Evolutionary conservation across 2,329 filamentous ascomycete species (phyloP).

Genomic region (Apiospora kogelbergensis): DNA sequence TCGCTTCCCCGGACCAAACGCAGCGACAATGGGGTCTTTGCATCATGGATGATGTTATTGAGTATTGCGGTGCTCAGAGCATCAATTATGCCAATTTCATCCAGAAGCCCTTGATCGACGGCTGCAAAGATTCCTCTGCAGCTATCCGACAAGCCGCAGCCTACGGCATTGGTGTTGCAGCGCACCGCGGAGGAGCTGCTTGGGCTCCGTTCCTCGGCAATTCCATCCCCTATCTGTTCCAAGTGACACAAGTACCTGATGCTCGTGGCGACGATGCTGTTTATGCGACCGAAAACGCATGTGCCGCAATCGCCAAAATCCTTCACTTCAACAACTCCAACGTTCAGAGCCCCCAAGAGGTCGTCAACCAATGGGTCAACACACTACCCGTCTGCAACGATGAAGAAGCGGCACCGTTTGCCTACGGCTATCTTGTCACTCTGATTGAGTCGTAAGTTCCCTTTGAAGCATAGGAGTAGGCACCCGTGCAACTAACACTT

Average conservation of each 20-base stretch:
- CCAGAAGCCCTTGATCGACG: slow-evolving; percentile 80
- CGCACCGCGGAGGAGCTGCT: slow-evolving; percentile 81
- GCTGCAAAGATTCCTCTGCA: slow-evolving; percentile 81
- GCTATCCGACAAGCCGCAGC: slow-evolving; percentile 94
- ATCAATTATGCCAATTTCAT: slow-evolving; percentile 86
- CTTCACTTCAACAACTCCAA: slow-evolving; percentile 83
- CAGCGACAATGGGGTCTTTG: slow-evolving; percentile 99
- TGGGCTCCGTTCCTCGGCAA: slow-evolving; percentile 88
- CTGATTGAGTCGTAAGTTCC: slow-evolving; percentile 87
- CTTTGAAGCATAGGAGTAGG: neutral
- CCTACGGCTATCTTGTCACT: slow-evolving; percentile 87
- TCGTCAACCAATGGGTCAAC: slow-evolving; percentile 84
- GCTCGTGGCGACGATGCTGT: slow-evolving; percentile 89
- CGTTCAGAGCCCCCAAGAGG: slow-evolving; percentile 72
- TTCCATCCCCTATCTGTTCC: slow-evolving; percentile 79
- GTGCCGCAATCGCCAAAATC: slow-evolving; percentile 94
- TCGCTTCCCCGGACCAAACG: slow-evolving; percentile 78
- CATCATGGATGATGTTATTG: slow-evolving; percentile 96
- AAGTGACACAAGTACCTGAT: slow-evolving; percentile 77
- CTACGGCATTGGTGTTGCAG: slow-evolving; percentile 89
- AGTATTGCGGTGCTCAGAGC: slow-evolving; percentile 90
- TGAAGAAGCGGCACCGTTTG: slow-evolving; percentile 95
- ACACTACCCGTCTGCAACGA: slow-evolving; percentile 92
- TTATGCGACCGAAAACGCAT: slow-evolving; percentile 89
- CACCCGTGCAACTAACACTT: slow-evolving; percentile 6